These are phyloP conservation scores for Neocallimastix lanati DNA, from an alignment of 192 early-diverging fungal genomes.

Conservation along the genomic window DNA sequence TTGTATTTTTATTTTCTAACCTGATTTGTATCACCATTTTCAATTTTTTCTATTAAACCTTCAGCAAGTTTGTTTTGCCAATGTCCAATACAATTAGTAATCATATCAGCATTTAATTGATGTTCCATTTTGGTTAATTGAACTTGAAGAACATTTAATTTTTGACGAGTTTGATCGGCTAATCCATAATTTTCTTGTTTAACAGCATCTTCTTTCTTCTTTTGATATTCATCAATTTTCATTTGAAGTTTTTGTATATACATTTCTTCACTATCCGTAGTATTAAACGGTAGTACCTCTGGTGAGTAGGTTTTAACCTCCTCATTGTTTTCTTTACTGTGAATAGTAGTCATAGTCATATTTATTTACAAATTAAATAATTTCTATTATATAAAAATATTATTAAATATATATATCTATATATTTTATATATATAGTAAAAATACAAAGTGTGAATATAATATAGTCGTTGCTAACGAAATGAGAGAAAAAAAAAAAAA, in stretches of 20 bases:
- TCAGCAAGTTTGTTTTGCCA: constrained; percentile 21
- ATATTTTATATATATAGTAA: too few species aligned
- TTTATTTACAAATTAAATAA: too few species aligned
- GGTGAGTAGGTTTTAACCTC: too few species aligned
- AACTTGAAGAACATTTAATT: constrained; percentile 15
- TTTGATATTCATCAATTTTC: neutral
- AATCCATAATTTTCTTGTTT: constrained; percentile 18
- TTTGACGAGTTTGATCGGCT: constrained; percentile 17
- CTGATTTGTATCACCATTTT: neutral
- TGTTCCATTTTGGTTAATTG: constrained; percentile 28
- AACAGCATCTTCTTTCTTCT: constrained; percentile 18
- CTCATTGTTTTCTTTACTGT: too few species aligned
- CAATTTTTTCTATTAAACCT: neutral
- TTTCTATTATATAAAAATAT: too few species aligned
- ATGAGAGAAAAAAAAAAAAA: too few species aligned
- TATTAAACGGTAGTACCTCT: too few species aligned
- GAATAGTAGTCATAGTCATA: too few species aligned
- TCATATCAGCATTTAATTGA: constrained; percentile 26
- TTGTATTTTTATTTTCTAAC: constrained; percentile 5
- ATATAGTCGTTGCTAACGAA: too few species aligned
- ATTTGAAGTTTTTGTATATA: constrained; percentile 18
- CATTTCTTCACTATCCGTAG: constrained; percentile 5
- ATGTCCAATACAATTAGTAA: constrained; percentile 17
- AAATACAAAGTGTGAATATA: too few species aligned
- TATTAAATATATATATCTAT: too few species aligned